These are phyloP conservation scores for Cydonia oblonga DNA, from an alignment of 331 rosid species.

Conservation along the genomic window DNA sequence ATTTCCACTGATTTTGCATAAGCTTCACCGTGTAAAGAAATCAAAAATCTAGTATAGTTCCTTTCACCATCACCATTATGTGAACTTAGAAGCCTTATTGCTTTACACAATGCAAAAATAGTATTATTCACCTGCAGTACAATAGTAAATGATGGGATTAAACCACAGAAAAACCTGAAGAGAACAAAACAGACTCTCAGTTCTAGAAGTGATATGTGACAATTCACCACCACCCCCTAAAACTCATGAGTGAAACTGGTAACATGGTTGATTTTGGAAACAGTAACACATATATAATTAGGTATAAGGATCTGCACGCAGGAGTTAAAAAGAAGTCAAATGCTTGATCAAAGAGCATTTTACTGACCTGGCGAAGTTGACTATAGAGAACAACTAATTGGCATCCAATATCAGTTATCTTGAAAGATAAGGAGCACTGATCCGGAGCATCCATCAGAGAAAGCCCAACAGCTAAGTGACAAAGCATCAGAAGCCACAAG, in stretches of 20 bases:
- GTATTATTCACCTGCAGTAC: constrained; percentile 61
- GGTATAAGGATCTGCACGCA: not conserved
- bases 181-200: not conserved
- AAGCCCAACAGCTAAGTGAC: constrained; percentile 40
- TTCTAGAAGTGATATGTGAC: not conserved
- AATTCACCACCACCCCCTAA: not conserved
- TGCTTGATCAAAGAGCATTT: constrained; percentile 5
- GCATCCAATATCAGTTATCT: constrained; percentile 48
- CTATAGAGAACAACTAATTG: constrained; percentile 57
- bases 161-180: not conserved
- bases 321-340: not conserved
- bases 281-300: not conserved
- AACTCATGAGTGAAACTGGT: not conserved
- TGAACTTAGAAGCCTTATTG: constrained; percentile 41
- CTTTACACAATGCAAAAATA: constrained; percentile 67
- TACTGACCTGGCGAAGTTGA: constrained; percentile 90
- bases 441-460: constrained; percentile 24
- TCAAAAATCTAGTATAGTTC: constrained; percentile 31
- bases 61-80: constrained; percentile 24
- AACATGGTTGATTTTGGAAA: not conserved
- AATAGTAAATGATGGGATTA: constrained; percentile 18
- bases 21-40: constrained; percentile 32
- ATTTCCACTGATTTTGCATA: constrained; percentile 54
- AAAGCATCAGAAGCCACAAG: constrained; percentile 56
- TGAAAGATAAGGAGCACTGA: constrained; percentile 30